Evolutionary conservation across 2,329 filamentous ascomycete genomes (phyloP), one percentile per base, ranked within the genome.

Genomic region (Trichoderma aggressivum): DNA sequence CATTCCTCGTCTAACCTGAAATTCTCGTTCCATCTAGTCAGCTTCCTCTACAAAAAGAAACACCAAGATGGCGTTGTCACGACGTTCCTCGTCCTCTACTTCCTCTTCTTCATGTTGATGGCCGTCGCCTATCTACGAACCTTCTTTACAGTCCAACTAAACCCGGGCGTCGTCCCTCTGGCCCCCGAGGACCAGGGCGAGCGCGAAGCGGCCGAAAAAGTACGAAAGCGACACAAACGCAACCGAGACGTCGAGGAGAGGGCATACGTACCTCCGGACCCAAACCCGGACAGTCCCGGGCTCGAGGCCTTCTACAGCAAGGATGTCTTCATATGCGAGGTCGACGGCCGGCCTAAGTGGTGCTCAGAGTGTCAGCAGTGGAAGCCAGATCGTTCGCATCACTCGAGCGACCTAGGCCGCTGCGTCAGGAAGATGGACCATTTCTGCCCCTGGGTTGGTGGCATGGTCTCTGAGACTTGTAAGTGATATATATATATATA

Each of bases 361-460:
- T 99, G 95, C 81, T 90, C 90, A 5, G 87, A 89, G 66, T 99
- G 95, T 79, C 88, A 88, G 70, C 93, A 91, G 74, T 97, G 92
- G 89, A 98, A 98, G 80, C 90, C 92, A 0, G 95, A 98, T 77
- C 88, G 95, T 4, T 88, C 92, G 3, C 94, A 97, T 79, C 95
- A 98, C 80, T 97, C 92, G 77, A 90, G 90, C 66, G 93, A 97
- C 78, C 84, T 96, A 14, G 89, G 89, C 63, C 87, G 94, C 56
- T 98, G 95, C 77, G 92, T 97, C 26, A 84, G 87, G 53, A 96
- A 96, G 77, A 96, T 98, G 92, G 95, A 98, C 74, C 95, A 98
- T 78, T 96, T 94, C 77, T 99, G 96, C 77, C 96, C 95, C 0
- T 98, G 92, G 92, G 94, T 97, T n/a, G 95, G 95, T 5, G 96